Conservation (phyloP, 2,329 filamentous ascomycete species). For the Apiospora pterosperma region DNA sequence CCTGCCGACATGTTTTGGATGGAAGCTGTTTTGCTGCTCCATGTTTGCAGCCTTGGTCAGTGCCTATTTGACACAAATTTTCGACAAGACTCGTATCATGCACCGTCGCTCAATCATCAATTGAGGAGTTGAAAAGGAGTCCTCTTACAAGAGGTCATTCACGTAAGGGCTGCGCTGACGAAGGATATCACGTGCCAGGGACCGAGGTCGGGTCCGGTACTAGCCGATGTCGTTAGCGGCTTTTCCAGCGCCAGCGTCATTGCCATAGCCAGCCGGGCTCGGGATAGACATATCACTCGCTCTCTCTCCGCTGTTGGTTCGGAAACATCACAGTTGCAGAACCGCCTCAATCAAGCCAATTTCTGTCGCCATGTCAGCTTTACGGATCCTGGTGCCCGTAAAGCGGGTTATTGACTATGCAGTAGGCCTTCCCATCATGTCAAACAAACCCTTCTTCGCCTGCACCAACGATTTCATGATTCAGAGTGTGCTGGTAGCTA, state of each 20-base stretch:
- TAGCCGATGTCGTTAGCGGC: slow-evolving; percentile 4
- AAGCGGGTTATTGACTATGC: slow-evolving; percentile 88
- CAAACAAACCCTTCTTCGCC: neutral
- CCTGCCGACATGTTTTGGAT: neutral
- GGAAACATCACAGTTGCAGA: neutral
- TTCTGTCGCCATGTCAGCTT: slow-evolving; percentile 50
- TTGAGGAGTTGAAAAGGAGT: neutral
- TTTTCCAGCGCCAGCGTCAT: slow-evolving; percentile 4
- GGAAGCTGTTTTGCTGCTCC: neutral
- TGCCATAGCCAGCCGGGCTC: neutral
- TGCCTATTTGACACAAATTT: neutral
- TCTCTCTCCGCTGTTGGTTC: neutral
- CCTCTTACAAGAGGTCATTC: neutral
- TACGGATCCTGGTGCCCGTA: slow-evolving; percentile 75
- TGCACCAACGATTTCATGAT: neutral
- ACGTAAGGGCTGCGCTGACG: neutral
- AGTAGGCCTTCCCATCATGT: slow-evolving; percentile 44
- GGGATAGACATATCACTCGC: neutral
- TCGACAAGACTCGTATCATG: no score
- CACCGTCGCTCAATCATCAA: neutral
- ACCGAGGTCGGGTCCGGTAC: slow-evolving; percentile 5
- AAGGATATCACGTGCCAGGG: neutral
- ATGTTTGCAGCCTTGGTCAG: neutral
- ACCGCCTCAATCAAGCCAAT: slow-evolving; percentile 18
- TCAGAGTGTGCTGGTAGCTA: neutral